Evolutionary conservation across 2,329 filamentous ascomycete species (phyloP), one percentile per base, ranked within the genome.

Genomic region (Tolypocladium nubicola): DNA sequence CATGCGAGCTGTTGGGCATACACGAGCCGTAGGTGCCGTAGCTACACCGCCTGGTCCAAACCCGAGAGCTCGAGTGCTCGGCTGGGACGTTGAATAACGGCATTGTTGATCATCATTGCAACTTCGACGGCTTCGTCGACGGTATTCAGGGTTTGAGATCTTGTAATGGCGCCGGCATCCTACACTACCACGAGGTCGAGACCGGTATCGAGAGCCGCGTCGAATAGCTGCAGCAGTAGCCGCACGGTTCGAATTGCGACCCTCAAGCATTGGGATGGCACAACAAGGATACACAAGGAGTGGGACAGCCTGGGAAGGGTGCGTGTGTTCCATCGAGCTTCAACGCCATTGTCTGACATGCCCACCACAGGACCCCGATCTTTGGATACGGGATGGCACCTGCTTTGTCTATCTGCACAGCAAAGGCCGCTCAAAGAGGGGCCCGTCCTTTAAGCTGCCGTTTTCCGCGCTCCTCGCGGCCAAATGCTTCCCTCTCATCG

Each of bases 321-420:
- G 58, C 14, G 39, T 30, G 23, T 53, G 35, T 7, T 30, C n/a
- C 35, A 21, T 14, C n/a, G n/a, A 21, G 21, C 35, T 38, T 53
- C 43, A 21, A 33, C 26, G n/a, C 23, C 16, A 14, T 53, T 30
- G 21, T 19, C 54, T 56, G 45, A 56, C 54, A 19, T 21, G 26
- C 8, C 23, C 53, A 21, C 14, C 41, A 54, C 8, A 91, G 88
- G 88, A 92, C 63, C 75, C 81, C 2, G 88, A 90, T 62, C 75
- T 93, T 3, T 92, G 85, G 85, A 77, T 79, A 59, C 75, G 79
- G 13, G 72, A 84, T 61, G 88, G 85, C 16, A 83, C 90, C 66
- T 91, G 88, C 64, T 76, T 84, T 19, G 78, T 92, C 1, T 79
- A 91, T 68, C 75, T 92, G 0, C 85, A 89, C 64, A 80, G 73